Evolutionary conservation across 345 rosid species (phyloP).

Genomic region (Rubroshorea leprosula): DNA sequence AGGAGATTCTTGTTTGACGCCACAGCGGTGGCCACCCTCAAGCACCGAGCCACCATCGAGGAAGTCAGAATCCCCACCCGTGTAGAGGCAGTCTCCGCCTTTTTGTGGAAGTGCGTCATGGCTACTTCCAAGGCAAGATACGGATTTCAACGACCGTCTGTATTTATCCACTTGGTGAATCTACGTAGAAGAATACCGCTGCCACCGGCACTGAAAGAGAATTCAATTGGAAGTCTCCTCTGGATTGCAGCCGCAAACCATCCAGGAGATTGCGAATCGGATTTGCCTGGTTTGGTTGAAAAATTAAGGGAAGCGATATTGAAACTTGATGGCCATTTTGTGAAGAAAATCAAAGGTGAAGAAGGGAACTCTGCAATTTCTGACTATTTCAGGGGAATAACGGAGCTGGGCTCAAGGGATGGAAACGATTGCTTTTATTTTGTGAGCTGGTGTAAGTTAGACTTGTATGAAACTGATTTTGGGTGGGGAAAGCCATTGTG

Average conservation of each 20-base stretch:
- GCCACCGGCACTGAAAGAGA: conserved; percentile 14
- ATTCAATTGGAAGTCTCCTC: conserved; percentile 24
- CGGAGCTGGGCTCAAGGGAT: conserved; percentile 2
- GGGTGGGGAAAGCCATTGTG: conserved; percentile 44
- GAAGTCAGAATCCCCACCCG: conserved; percentile 20
- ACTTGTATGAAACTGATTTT: conserved; percentile 30
- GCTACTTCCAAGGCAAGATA: conserved; percentile 15
- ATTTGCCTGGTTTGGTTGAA: conserved; percentile 20
- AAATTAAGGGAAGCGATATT: conserved; percentile 24
- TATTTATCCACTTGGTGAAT: conserved; percentile 29
- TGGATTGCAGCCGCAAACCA: conserved; percentile 31
- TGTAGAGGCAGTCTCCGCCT: conserved; percentile 32
- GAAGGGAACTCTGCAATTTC: conserved; percentile 16
- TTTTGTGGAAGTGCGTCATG: conserved; percentile 34
- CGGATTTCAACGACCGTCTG: conserved; percentile 22
- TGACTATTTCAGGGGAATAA: conserved; percentile 16
- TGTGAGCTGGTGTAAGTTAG: conserved; percentile 36
- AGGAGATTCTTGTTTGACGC: conserved; percentile 34
- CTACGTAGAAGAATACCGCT: conserved; percentile 27
- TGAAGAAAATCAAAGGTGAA: conserved; percentile 12
- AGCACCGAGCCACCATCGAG: not conserved
- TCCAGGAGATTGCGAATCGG: not conserved
- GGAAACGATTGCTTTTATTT: conserved; percentile 25
- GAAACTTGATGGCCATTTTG: conserved; percentile 23
- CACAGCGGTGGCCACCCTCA: conserved; percentile 22